Conservation (phyloP, 495 filamentous ascomycete genomes). For the Xanthoparmelia taractica region DNA sequence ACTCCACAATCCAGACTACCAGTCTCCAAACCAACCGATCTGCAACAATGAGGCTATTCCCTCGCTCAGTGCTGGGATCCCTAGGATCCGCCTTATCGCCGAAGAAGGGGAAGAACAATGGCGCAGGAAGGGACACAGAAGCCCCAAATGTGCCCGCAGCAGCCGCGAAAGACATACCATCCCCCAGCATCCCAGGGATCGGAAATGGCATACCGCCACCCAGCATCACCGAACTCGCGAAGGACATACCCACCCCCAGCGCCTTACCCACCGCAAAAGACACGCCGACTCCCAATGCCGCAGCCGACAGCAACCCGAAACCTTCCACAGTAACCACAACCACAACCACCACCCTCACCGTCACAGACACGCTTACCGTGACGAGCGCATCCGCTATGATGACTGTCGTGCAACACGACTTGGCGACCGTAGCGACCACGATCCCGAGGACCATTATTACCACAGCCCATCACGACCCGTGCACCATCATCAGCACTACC, state of each 20-base stretch:
- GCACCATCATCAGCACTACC: not conserved
- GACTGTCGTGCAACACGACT: not conserved
- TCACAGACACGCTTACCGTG: not conserved
- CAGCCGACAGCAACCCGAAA: not conserved
- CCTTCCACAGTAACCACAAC: not conserved
- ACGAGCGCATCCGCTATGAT: not conserved
- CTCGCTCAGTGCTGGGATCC: not conserved
- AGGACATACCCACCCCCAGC: not conserved
- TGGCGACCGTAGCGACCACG: not conserved
- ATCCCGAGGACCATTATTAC: not conserved
- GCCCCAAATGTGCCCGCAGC: not conserved
- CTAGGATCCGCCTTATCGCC: not conserved
- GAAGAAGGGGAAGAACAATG: not conserved
- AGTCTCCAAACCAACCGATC: not conserved
- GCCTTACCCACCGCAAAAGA: not conserved
- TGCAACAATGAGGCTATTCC: not conserved
- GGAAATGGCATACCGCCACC: not conserved
- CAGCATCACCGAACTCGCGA: not conserved
- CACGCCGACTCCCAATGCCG: not conserved
- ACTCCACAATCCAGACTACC: rapidly evolving
- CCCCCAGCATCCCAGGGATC: not conserved
- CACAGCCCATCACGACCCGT: not conserved
- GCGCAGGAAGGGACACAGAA: not conserved
- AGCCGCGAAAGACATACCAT: not conserved
- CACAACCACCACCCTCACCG: not conserved